Evolutionary conservation across 1,139 yeast genomes (phyloP).

Genomic region (Hansenula sp.): DNA sequence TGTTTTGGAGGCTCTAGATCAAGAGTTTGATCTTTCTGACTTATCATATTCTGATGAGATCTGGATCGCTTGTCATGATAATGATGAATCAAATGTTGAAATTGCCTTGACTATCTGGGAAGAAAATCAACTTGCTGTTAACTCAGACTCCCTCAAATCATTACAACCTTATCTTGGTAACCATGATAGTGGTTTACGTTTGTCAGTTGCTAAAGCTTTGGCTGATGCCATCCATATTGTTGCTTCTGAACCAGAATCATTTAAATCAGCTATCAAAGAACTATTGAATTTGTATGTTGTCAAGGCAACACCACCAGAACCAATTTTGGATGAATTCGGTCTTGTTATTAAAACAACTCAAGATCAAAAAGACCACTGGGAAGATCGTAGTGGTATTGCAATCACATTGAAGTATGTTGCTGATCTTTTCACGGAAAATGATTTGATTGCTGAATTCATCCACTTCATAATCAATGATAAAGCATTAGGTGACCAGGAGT

Average conservation of each 20-base stretch:
- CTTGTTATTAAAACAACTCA: slow-evolving; percentile 60
- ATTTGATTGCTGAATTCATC: slow-evolving; percentile 46
- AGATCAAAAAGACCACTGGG: slow-evolving; percentile 74
- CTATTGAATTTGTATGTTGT: slow-evolving; percentile 53
- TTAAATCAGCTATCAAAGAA: slow-evolving; percentile 34
- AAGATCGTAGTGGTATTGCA: slow-evolving; percentile 78
- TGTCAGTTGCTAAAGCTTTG: slow-evolving; percentile 61
- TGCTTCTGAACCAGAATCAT: slow-evolving; percentile 25
- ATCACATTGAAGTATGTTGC: slow-evolving; percentile 58
- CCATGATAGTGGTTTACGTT: slow-evolving; percentile 58
- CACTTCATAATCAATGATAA: slow-evolving; percentile 54
- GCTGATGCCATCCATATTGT: slow-evolving; percentile 42
- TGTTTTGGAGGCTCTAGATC: slow-evolving; percentile 77
- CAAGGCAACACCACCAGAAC: slow-evolving; percentile 72
- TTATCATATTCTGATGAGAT: slow-evolving; percentile 57
- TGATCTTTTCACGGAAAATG: slow-evolving; percentile 34
- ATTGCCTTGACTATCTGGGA: slow-evolving; percentile 82
- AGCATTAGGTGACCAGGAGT: slow-evolving; percentile 71
- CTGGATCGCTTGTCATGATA: slow-evolving; percentile 77
- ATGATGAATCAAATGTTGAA: slow-evolving; percentile 56
- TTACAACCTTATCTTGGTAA: slow-evolving; percentile 49
- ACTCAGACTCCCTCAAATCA: slow-evolving; percentile 37
- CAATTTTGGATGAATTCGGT: slow-evolving; percentile 75
- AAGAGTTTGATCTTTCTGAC: slow-evolving; percentile 72
- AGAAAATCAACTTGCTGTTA: slow-evolving; percentile 57